A percentile compares a stretch with the other conserved stretches of the same genome.
Evolutionary conservation across 2,329 filamentous ascomycete species (phyloP).

Genomic region (Cylindrodendrum hubeiense): DNA sequence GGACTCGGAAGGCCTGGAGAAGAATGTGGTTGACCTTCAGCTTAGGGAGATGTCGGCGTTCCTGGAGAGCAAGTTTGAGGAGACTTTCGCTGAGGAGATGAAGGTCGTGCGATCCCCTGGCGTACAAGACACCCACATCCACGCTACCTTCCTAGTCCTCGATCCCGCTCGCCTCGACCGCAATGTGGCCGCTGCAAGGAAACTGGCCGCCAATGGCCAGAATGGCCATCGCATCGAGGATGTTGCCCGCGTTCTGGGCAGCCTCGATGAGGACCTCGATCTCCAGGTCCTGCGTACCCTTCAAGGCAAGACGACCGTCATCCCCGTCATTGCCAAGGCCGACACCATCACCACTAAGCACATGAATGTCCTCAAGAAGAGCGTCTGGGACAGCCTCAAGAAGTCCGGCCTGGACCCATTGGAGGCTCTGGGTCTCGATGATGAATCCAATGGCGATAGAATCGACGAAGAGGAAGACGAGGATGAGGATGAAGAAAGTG

Average conservation of each 20-base stretch:
- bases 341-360: conserved; percentile 96
- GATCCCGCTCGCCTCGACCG: conserved; percentile 88
- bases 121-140: conserved; percentile 95
- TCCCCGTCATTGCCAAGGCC: conserved; percentile 95
- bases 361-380: conserved; percentile 91
- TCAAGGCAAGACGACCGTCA: conserved; percentile 93
- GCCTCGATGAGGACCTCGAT: conserved; percentile 89
- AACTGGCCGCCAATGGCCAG: conserved; percentile 62
- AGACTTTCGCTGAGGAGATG: conserved; percentile 97
- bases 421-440: conserved; percentile 85
- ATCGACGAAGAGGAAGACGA: conserved; percentile 69
- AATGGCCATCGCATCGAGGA: conserved; percentile 58
- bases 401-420: conserved; percentile 88
- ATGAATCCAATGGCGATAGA: conserved; percentile 72
- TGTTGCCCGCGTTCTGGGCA: conserved; percentile 66
- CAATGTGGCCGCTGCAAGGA: conserved; percentile 79
- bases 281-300: conserved; percentile 89
- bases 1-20: conserved; percentile 96
- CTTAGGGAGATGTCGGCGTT: conserved; percentile 92
- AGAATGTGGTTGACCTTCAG: conserved; percentile 94
- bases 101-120: conserved; percentile 95
- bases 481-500: conserved; percentile 42
- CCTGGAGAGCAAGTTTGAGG: conserved; percentile 97
- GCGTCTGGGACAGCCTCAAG: conserved; percentile 90
- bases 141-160: conserved; percentile 92